Evolutionary conservation across 768 basidiomycete genomes (phyloP).

Genomic region (Serendipita sp.): DNA sequence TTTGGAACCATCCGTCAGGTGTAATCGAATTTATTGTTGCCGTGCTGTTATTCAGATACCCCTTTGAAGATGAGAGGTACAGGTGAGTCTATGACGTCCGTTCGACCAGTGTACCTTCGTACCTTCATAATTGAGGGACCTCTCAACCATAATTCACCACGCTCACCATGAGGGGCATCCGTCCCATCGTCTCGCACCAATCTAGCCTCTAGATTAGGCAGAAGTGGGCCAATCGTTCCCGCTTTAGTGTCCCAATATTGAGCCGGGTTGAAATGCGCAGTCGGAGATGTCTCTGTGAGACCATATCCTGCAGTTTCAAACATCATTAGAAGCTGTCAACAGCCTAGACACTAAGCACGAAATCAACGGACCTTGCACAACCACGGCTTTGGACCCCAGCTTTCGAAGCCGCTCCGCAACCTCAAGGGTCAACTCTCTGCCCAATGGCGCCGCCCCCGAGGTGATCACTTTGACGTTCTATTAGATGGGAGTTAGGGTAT

Average conservation of each 20-base stretch:
- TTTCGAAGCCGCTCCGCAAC: conserved; percentile 27
- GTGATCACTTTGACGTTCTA: conserved; percentile 23
- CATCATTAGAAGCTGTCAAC: not conserved
- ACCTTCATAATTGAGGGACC: conserved; percentile 75
- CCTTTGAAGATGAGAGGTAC: conserved; percentile 23
- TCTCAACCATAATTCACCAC: conserved; percentile 70
- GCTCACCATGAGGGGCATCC: conserved; percentile 37
- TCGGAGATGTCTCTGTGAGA: conserved; percentile 70
- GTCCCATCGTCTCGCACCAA: conserved; percentile 49
- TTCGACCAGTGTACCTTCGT: conserved; percentile 16
- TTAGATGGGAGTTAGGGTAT: conserved; percentile 22
- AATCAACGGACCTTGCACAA: not conserved
- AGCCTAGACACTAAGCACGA: not conserved
- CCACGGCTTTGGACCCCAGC: conserved; percentile 17
- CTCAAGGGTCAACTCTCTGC: conserved; percentile 39
- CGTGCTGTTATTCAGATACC: conserved; percentile 55
- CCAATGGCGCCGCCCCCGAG: conserved; percentile 72
- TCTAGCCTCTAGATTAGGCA: conserved; percentile 63
- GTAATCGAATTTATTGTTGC: conserved; percentile 61
- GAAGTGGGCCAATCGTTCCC: conserved; percentile 28
- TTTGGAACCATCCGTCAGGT: conserved; percentile 69
- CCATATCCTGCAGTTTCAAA: conserved; percentile 38
- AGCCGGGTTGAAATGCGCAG: conserved; percentile 38
- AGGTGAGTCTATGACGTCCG: not conserved
- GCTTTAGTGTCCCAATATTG: conserved; percentile 31